Conservation (phyloP, 2,329 filamentous ascomycete genomes). For the Aspergillus quadrilineatus region DNA sequence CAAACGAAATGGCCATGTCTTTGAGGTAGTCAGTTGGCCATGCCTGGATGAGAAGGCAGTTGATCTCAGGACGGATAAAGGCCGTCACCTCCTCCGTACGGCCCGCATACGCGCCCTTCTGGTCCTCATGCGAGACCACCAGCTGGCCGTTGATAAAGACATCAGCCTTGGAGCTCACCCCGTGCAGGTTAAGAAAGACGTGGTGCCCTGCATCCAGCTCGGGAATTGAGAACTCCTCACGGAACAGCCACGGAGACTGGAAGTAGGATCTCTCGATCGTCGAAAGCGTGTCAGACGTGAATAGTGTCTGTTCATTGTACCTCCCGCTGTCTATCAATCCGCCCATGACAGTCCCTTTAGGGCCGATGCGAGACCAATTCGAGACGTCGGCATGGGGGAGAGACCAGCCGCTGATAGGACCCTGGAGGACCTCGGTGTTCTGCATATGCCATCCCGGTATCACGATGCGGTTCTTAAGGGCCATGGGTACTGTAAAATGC, state of each 20-base stretch:
- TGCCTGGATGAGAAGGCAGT: conserved; percentile 55
- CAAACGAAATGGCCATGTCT: conserved; percentile 60
- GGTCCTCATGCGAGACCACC: conserved; percentile 50
- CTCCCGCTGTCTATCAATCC: conserved; percentile 55
- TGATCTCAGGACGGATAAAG: conserved; percentile 39
- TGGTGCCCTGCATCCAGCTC: conserved; percentile 37
- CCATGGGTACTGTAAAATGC: neutral
- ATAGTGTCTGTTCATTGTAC: conserved; percentile 55
- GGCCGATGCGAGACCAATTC: conserved; percentile 53
- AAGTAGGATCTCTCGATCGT: conserved; percentile 51
- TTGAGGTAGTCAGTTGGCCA: conserved; percentile 61
- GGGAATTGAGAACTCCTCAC: conserved; percentile 51
- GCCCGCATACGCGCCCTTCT: conserved; percentile 59
- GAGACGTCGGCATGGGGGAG: conserved; percentile 47
- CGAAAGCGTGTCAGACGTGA: conserved; percentile 55
- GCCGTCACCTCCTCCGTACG: conserved; percentile 56
- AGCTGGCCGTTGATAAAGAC: conserved; percentile 59
- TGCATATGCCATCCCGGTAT: conserved; percentile 33
- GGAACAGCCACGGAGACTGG: conserved; percentile 58
- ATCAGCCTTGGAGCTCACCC: conserved; percentile 61
- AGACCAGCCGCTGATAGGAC: conserved; percentile 44
- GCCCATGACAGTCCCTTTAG: conserved; percentile 58
- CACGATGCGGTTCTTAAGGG: neutral
- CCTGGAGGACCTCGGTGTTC: conserved; percentile 41
- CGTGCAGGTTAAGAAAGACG: conserved; percentile 57